Evolutionary conservation across 495 filamentous ascomycete genomes (phyloP).

Genomic region (Trichocladium antarcticum): DNA sequence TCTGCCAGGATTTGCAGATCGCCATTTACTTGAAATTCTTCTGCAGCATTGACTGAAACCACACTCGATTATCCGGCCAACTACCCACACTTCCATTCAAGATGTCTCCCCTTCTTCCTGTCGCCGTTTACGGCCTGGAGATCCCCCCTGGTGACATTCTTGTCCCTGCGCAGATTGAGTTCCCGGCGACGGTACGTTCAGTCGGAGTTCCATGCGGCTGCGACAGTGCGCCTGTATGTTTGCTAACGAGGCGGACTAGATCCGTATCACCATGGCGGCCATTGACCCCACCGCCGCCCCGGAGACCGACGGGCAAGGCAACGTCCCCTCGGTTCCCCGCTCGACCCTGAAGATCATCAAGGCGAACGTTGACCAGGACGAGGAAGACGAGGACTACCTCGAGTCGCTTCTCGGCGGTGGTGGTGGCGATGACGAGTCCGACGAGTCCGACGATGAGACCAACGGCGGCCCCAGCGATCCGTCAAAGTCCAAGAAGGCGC

Average conservation of each 20-base stretch:
- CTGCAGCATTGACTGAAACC: neutral
- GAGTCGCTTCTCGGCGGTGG: conserved; percentile 42
- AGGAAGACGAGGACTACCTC: conserved; percentile 51
- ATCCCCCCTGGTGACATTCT: conserved; percentile 69
- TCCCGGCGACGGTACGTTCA: conserved; percentile 68
- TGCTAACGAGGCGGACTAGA: conserved; percentile 40
- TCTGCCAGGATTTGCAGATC: neutral
- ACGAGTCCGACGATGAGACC: conserved; percentile 52
- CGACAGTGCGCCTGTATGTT: neutral
- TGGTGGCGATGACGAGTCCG: conserved; percentile 52
- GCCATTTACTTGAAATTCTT: neutral
- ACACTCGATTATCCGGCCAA: too few relatives aligned
- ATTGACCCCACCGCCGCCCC: conserved; percentile 77
- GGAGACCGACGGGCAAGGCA: conserved; percentile 50
- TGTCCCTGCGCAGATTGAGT: conserved; percentile 60
- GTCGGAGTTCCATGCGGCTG: neutral
- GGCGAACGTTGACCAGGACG: conserved; percentile 43
- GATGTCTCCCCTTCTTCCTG: conserved; percentile 42
- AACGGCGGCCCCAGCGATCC: conserved; percentile 88
- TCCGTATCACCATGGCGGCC: conserved; percentile 96
- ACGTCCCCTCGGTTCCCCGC: conserved; percentile 51
- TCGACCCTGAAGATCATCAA: conserved; percentile 87
- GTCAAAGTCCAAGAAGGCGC: conserved; percentile 73
- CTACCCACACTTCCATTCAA: conserved; percentile 2
- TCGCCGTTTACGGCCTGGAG: conserved; percentile 81